Evolutionary conservation across 768 basidiomycete species (phyloP).

Genomic region (Cubamyces lactineus): DNA sequence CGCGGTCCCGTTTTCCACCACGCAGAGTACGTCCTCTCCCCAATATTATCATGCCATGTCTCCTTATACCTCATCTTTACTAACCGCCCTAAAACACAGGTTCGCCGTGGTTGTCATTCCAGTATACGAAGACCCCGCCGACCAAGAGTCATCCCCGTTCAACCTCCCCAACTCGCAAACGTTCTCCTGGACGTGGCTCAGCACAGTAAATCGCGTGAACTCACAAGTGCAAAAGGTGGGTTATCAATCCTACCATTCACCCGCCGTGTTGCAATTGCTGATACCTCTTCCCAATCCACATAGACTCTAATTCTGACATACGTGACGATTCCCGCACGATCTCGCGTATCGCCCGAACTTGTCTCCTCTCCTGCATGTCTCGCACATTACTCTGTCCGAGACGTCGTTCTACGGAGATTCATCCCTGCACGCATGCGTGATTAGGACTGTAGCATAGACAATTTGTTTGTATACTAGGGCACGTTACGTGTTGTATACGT

Average conservation of each 20-base stretch:
- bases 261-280: not conserved
- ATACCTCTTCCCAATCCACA: not conserved
- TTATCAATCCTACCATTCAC: not conserved
- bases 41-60: not conserved
- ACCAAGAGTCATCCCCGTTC: conserved; percentile 66
- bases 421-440: conserved; percentile 93
- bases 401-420: conserved; percentile 83
- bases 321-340: conserved; percentile 86
- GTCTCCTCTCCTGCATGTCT: conserved; percentile 77
- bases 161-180: conserved; percentile 67
- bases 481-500: not conserved
- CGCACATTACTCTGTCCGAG: conserved; percentile 76
- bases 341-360: conserved; percentile 51
- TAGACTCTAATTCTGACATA: conserved; percentile 91
- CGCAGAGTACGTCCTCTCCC: conserved; percentile 72
- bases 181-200: conserved; percentile 94
- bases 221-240: conserved; percentile 93
- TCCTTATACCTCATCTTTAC: not conserved
- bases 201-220: conserved; percentile 95
- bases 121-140: conserved; percentile 81
- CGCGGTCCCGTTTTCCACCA: conserved; percentile 94
- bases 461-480: not conserved
- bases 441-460: conserved; percentile 39
- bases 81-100: conserved; percentile 44
- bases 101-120: conserved; percentile 92